A percentile compares a stretch with the other conserved stretches of the same genome.
These are phyloP conservation scores for Telopea speciosissima DNA, from an alignment of 177 flowering plant genomes.

Conservation along the genomic window DNA sequence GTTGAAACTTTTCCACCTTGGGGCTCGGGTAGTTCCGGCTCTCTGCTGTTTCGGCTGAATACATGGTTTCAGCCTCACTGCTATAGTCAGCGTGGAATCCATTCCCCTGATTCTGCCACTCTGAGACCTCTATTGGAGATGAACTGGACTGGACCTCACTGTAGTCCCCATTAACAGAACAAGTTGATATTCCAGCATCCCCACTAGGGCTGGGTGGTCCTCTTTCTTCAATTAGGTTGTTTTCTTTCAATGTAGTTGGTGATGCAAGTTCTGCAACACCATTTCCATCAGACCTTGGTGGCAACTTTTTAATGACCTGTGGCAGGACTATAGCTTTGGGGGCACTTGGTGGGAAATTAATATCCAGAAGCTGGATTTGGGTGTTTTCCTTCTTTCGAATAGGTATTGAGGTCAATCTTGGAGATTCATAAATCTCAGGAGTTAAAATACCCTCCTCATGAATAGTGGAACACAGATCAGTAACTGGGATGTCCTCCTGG, in stretches of 20 bases:
- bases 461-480: slow-evolving; percentile 21
- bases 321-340: slow-evolving; percentile 26
- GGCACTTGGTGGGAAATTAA: slow-evolving; percentile 71
- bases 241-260: slow-evolving; percentile 17
- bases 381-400: slow-evolving; percentile 36
- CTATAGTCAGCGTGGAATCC: slow-evolving; percentile 33
- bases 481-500: slow-evolving; percentile 30
- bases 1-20: slow-evolving; percentile 50
- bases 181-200: slow-evolving; percentile 50
- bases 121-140: slow-evolving; percentile 37
- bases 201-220: slow-evolving; percentile 13
- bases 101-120: slow-evolving; percentile 25
- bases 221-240: slow-evolving; percentile 15
- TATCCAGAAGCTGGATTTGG: slow-evolving; percentile 71
- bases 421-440: slow-evolving; percentile 83
- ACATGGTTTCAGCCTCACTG: slow-evolving; percentile 92
- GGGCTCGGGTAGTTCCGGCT: slow-evolving; percentile 80
- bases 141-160: slow-evolving; percentile 76
- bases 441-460: slow-evolving; percentile 78
- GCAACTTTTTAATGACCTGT: slow-evolving; percentile 21
- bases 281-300: slow-evolving; percentile 31
- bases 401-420: slow-evolving; percentile 51
- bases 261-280: slow-evolving; percentile 16
- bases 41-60: slow-evolving; percentile 94
- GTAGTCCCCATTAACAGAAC: slow-evolving; percentile 47